Percentiles rank a stretch among this genome's conserved stretches.
Evolutionary conservation across 192 early-diverging fungal species (phyloP).

Genomic region (Lobosporangium transversale): DNA sequence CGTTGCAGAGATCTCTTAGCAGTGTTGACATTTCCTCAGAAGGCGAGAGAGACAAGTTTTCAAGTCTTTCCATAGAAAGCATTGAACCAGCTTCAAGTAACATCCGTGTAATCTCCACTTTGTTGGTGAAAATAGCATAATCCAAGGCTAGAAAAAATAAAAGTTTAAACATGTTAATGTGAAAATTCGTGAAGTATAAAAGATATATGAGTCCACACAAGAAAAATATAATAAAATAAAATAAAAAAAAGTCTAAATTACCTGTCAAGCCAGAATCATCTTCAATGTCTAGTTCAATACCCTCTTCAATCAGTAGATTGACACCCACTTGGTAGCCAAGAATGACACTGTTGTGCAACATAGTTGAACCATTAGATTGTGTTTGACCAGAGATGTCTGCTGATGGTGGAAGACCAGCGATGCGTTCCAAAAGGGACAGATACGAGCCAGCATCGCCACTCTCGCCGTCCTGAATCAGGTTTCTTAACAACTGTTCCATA

Average conservation of each 20-base stretch:
- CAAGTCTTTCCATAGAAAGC: conserved; percentile 23
- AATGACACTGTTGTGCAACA: conserved; percentile 44
- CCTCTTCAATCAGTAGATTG: conserved; percentile 40
- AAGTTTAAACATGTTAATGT: neutral
- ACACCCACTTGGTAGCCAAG: conserved; percentile 38
- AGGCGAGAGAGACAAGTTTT: conserved; percentile 8
- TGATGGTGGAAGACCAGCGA: conserved; percentile 40
- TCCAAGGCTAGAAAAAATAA: conserved; percentile 35
- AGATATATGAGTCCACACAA: neutral
- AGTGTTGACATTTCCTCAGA: conserved; percentile 20
- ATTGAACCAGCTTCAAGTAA: conserved; percentile 38
- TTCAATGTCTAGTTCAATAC: conserved; percentile 48
- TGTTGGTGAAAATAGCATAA: conserved; percentile 46
- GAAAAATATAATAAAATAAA: too few species aligned
- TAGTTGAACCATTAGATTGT: conserved; percentile 44
- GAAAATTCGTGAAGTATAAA: too few species aligned
- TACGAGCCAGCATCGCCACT: conserved; percentile 37
- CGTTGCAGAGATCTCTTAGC: conserved; percentile 13
- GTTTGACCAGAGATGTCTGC: conserved; percentile 45
- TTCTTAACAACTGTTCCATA: conserved; percentile 48
- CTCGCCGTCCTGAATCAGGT: conserved; percentile 44
- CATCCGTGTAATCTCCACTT: conserved; percentile 20
- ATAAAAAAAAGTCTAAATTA: too few species aligned
- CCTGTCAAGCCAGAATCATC: conserved; percentile 47
- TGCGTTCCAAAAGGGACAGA: conserved; percentile 40